phyloP scores from a whole-genome alignment of 345 rosid genomes.

The Murraya paniculata region DNA sequence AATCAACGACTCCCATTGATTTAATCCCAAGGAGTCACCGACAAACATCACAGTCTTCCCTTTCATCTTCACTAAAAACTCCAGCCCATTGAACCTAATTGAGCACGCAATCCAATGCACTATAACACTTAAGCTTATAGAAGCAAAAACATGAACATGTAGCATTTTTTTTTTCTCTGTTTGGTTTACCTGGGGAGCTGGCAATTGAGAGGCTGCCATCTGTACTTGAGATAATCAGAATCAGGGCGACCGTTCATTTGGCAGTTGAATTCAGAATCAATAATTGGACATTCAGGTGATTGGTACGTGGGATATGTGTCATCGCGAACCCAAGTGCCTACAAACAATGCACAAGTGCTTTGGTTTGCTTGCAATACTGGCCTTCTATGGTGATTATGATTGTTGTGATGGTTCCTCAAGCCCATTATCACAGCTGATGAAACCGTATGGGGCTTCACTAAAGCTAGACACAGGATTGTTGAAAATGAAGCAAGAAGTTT shows the following conservation, averaged over 20 bases:
- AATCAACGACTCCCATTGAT: slow-evolving; percentile 91
- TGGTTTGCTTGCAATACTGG: slow-evolving; percentile 24
- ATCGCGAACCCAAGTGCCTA: slow-evolving; percentile 73
- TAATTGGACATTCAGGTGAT: slow-evolving; percentile 47
- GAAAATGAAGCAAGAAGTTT: slow-evolving; percentile 21
- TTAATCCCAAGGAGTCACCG: slow-evolving; percentile 86
- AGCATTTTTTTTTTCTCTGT: background rate
- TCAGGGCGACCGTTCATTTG: slow-evolving; percentile 87
- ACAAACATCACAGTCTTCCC: slow-evolving; percentile 84
- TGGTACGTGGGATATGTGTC: slow-evolving; percentile 70
- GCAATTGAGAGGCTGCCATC: slow-evolving; percentile 86
- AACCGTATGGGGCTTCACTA: slow-evolving; percentile 34
- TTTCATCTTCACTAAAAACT: slow-evolving; percentile 62
- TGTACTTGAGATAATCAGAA: slow-evolving; percentile 73
- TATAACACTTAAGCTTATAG: background rate
- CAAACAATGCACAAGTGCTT: slow-evolving; percentile 51
- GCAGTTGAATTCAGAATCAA: slow-evolving; percentile 80
- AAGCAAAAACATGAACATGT: background rate
- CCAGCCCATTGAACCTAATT: slow-evolving; percentile 67
- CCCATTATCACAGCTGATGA: slow-evolving; percentile 62
- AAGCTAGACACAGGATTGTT: slow-evolving; percentile 25
- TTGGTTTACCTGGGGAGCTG: slow-evolving; percentile 70
- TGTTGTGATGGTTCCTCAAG: slow-evolving; percentile 55
- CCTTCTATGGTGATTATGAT: slow-evolving; percentile 34
- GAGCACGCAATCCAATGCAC: slow-evolving; percentile 2